Evolutionary conservation across 2,329 filamentous ascomycete species (phyloP).

Genomic region (Penicillium sp.): DNA sequence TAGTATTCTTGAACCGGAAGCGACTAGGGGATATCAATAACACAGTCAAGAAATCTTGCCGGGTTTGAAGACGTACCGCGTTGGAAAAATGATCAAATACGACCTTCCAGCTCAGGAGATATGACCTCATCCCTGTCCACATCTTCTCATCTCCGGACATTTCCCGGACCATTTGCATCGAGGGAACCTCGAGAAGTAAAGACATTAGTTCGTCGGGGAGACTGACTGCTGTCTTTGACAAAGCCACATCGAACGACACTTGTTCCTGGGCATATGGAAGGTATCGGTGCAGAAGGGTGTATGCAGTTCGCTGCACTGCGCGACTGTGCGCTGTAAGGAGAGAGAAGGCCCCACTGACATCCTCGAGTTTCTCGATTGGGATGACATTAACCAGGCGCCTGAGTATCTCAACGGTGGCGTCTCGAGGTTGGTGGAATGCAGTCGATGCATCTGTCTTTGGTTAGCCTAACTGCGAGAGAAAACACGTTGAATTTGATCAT

Average conservation of each 20-base stretch:
- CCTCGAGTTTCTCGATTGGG: slow-evolving; percentile 55
- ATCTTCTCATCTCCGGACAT: slow-evolving; percentile 62
- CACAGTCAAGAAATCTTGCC: not conserved
- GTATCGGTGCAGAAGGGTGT: slow-evolving; percentile 70
- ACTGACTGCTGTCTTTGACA: slow-evolving; percentile 52
- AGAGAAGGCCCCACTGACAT: slow-evolving; percentile 64
- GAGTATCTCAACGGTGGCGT: slow-evolving; percentile 69
- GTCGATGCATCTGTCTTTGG: slow-evolving; percentile 43
- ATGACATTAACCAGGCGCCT: slow-evolving; percentile 63
- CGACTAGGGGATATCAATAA: slow-evolving; percentile 46
- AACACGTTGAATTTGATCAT: no score
- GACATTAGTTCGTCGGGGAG: slow-evolving; percentile 82
- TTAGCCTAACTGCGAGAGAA: slow-evolving; percentile 9
- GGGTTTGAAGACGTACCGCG: slow-evolving; percentile 43
- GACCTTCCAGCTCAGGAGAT: slow-evolving; percentile 82
- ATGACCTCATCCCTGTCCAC: slow-evolving; percentile 65
- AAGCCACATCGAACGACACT: slow-evolving; percentile 66
- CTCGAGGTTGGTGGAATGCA: slow-evolving; percentile 58
- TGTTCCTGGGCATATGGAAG: slow-evolving; percentile 74
- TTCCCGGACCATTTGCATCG: slow-evolving; percentile 59
- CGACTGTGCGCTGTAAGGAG: slow-evolving; percentile 70
- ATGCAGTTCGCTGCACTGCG: slow-evolving; percentile 72
- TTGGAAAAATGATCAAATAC: slow-evolving; percentile 79
- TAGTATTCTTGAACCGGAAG: slow-evolving; percentile 80
- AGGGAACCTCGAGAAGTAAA: slow-evolving; percentile 71